Base-by-base conservation (phyloP, 2,329 filamentous ascomycete genomes). In the Pyricularia sp. region DNA sequence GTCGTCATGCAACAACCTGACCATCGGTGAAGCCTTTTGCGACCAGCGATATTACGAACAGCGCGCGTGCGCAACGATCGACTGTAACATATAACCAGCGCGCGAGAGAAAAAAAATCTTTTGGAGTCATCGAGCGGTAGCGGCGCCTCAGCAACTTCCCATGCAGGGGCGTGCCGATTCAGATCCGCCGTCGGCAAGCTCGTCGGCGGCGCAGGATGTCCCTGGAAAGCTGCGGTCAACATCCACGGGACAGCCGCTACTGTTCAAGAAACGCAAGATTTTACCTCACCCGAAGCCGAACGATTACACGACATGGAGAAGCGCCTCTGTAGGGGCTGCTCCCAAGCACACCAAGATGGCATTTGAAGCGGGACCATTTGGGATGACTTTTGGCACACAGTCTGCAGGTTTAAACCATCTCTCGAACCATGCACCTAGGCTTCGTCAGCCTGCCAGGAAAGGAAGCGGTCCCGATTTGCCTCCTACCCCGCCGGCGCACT, bases 401-500 rank as follows among this genome's bases (percentile, higher is more conserved):
- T 69, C 74, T 16, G 72, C 76, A 16, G 78, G 74, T 66, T 73
- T 77, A 5, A 35, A 26, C 16, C 63, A 13, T 24, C 55, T 26
- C 16, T 16, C 55, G 4, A 49, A 60, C 12, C 75, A 75, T 65
- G 75, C 72, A 24, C 71, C 77, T 63, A 78, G 76, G 67, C 78
- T 77, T 66, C 77, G 79, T 67, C 77, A 80, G 65, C 71, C 76
- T 60, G 75, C 74, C 64, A 76, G 75, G 57, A 75, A 79, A 67
- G 75, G 75, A 62, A 75, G 74, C 49, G 78, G 80, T 1, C 81
- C 81, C 22, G 79, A 80, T 68, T 75, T 82, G 49, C 85, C 85
- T 55, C 85, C 85, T n/a, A 88, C 85, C 30, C 85, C 85, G 61
- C 85, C 85, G 19, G 80, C 80, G 62, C 82, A 85, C 70, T 86